These are phyloP conservation scores for Aspergillus coremiiformis DNA, from an alignment of 495 filamentous ascomycete genomes.

Conservation along the genomic window DNA sequence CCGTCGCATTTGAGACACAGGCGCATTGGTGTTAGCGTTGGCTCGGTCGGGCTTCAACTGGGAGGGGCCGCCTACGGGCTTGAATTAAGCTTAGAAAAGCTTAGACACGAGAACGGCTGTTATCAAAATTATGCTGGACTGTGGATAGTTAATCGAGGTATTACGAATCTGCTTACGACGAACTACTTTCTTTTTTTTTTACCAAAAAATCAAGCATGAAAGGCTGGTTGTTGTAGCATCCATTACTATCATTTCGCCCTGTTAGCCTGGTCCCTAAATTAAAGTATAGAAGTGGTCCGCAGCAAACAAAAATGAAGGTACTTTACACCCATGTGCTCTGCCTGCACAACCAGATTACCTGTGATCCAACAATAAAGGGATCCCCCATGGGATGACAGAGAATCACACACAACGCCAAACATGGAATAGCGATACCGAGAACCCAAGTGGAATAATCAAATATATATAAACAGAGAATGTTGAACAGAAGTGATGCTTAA, in stretches of 20 bases:
- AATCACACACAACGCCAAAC: background rate
- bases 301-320: background rate
- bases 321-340: background rate
- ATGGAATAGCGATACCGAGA: too few species aligned
- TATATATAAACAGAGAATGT: constrained; percentile 12
- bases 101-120: background rate
- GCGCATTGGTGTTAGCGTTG: constrained; percentile 12
- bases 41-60: background rate
- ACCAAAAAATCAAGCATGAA: too few species aligned
- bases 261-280: too few species aligned
- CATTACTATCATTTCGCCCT: too few species aligned
- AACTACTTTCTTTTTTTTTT: background rate
- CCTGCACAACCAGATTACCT: background rate
- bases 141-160: background rate
- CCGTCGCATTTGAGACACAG: constrained; percentile 2
- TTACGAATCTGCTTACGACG: background rate
- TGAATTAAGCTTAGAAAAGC: background rate
- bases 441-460: constrained; percentile 6
- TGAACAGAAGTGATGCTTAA: constrained; percentile 29
- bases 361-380: background rate
- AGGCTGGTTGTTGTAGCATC: background rate
- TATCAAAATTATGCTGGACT: background rate
- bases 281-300: too few species aligned
- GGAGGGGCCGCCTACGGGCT: background rate
- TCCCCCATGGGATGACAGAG: background rate